phyloP scores from a whole-genome alignment of 306 rosid genomes.

The Erythrophleum fordii region DNA sequence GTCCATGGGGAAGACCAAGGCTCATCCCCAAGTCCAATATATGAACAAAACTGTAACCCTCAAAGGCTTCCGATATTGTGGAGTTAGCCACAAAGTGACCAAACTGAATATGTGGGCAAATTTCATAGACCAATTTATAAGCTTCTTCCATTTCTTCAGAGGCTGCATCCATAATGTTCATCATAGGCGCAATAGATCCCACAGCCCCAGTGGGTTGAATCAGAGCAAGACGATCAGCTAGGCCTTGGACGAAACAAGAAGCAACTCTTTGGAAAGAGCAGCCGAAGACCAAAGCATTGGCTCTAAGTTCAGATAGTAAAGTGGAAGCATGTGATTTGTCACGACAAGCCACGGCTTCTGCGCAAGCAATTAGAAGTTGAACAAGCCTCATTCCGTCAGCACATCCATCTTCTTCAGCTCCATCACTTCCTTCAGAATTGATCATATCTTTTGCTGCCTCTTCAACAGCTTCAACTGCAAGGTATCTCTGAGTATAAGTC shows the following conservation, averaged over 20 bases:
- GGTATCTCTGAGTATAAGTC: conserved; percentile 63
- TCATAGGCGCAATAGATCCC: conserved; percentile 40
- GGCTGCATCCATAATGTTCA: conserved; percentile 59
- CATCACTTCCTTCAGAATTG: conserved; percentile 37
- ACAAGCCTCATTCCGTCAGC: conserved; percentile 89
- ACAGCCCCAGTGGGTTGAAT: conserved; percentile 62
- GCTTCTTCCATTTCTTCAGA: conserved; percentile 76
- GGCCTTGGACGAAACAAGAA: conserved; percentile 85
- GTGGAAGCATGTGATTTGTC: conserved; percentile 71
- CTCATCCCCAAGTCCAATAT: conserved; percentile 85
- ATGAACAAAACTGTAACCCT: conserved; percentile 83
- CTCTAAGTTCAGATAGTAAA: conserved; percentile 64
- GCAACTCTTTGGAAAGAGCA: conserved; percentile 87
- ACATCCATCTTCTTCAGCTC: conserved; percentile 52
- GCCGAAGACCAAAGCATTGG: conserved; percentile 77
- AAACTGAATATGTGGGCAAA: conserved; percentile 80
- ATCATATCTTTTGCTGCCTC: conserved; percentile 51
- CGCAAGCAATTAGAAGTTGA: conserved; percentile 83
- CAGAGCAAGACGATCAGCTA: conserved; percentile 59
- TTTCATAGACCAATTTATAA: conserved; percentile 66
- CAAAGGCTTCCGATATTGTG: conserved; percentile 94
- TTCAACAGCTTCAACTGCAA: conserved; percentile 71
- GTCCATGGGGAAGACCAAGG: conserved; percentile 73
- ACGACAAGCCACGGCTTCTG: conserved; percentile 93
- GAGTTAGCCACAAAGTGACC: conserved; percentile 84